Percentiles rank a stretch among this genome's conserved stretches.
phyloP scores from a whole-genome alignment of 2,329 filamentous ascomycete species.

The Talaromyces pinophilus region DNA sequence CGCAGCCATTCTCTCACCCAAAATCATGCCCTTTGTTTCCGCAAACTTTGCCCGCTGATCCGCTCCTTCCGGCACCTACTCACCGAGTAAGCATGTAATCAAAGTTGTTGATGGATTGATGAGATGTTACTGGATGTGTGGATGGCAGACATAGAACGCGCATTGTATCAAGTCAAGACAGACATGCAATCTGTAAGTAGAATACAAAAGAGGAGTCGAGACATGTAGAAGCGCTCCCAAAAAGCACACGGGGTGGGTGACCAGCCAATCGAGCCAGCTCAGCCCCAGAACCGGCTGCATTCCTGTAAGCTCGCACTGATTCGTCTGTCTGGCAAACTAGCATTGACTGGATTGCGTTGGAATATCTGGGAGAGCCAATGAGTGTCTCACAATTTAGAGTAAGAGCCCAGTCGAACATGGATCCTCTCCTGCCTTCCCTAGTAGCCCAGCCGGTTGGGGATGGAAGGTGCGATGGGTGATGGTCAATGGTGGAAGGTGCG shows the following conservation, averaged over 20 bases:
- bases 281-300: conserved; percentile 5
- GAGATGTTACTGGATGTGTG: background rate
- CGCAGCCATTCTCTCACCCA: conserved; percentile 22
- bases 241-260: background rate
- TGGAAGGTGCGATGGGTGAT: conserved; percentile 3
- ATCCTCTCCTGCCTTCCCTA: background rate
- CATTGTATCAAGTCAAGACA: background rate
- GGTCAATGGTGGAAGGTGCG: background rate
- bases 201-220: conserved; percentile 8
- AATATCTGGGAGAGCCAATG: conserved; percentile 6
- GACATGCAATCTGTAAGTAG: background rate
- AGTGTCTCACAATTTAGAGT: background rate
- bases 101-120: background rate
- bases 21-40: background rate
- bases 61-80: background rate
- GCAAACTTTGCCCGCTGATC: conserved; percentile 2
- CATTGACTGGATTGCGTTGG: conserved; percentile 4
- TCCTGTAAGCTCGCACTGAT: background rate
- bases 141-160: background rate
- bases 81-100: background rate
- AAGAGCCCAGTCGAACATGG: conserved; percentile 4
- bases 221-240: conserved; percentile 2
- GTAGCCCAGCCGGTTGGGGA: conserved; percentile 1
- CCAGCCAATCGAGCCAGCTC: conserved; percentile 9
- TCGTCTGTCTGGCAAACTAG: background rate